Evolutionary conservation across 2,329 filamentous ascomycete genomes (phyloP), one percentile per base, ranked within the genome.

Genomic region (Raffaelea arxii): DNA sequence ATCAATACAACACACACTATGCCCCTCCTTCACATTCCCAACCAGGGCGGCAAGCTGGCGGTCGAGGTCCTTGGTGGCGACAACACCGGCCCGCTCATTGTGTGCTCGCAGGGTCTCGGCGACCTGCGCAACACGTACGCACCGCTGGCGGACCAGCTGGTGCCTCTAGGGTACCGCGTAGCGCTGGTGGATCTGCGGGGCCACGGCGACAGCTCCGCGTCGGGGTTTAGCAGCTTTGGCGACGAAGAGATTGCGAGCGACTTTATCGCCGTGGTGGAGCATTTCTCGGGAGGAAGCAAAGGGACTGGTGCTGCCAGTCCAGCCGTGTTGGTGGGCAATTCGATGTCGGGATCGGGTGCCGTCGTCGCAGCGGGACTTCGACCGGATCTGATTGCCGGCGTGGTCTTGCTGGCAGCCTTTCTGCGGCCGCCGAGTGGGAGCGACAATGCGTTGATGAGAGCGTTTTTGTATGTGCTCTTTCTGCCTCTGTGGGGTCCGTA

Each of bases 31-130:
- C 46, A 46, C 19, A 42, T 25, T 25, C 41, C 41, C 7, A 41
- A 22, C 25, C 43, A 49, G 25, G 40, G 40, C 12, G 46, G 49
- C 46, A 27, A 37, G 44, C 44, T 55, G 9, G 54, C 54, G 41
- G 54, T 55, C 22, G 54, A 55, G 39, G n/a, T n/a, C n/a, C 19
- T 51, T 12, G 45, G 49, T n/a, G 54, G 54, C 22, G 30, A 25
- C 11, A 27, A 25, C 4, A 40, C 46, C 27, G 44, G 44, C 2
- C 52, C 53, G 0, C 51, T 55, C 10, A 46, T 55, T 16, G 39
- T 55, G 40, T 50, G 48, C 47, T 52, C 54, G 18, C 51, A 52
- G 14, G 51, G 44, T 22, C 42, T 55, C 21, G 53, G 54, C 41
- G 54, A 54, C 43, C 44, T 30, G 6, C 54, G 54, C 30, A 49